A percentile compares a stretch with the other conserved stretches of the same genome.
Conservation (phyloP, 257 asterid genomes). For the Nicotiana obtusifolia region DNA sequence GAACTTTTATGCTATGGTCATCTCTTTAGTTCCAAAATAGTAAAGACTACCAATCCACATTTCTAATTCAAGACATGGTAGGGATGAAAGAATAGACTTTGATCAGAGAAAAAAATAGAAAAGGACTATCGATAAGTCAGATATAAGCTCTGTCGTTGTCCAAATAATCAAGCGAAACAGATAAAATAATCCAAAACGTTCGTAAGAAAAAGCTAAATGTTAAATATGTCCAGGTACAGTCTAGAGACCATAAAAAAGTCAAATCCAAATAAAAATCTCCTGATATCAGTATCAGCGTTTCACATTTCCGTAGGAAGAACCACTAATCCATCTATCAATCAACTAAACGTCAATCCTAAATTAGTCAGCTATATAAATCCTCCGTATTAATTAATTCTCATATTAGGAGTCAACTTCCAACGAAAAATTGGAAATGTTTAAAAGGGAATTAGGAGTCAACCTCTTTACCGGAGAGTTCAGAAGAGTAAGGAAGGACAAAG, state of each 20-base stretch:
- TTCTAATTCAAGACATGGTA: not conserved
- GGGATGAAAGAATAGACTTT: not conserved
- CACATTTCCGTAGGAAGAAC: too few relatives aligned
- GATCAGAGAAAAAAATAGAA: not conserved
- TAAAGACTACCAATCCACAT: too few relatives aligned
- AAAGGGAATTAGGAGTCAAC: constrained; percentile 18
- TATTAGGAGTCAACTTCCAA: constrained; percentile 32
- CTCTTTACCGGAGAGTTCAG: constrained; percentile 55
- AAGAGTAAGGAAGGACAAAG: constrained; percentile 68
- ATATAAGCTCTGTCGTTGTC: not conserved
- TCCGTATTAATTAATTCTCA: not conserved
- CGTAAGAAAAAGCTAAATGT: not conserved
- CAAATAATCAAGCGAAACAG: not conserved
- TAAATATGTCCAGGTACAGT: not conserved
- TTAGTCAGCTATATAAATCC: not conserved
- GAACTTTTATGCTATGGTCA: too few relatives aligned
- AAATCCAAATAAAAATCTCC: too few relatives aligned
- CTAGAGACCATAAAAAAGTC: not conserved
- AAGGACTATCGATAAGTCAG: not conserved
- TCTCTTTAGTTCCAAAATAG: not conserved
- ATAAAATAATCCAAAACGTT: not conserved
- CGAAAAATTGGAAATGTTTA: not conserved
- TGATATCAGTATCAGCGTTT: too few relatives aligned
- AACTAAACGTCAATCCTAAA: not conserved
- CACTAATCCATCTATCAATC: not conserved